Base-by-base conservation (phyloP, 257 asterid genomes). In the Cordia subcordata region DNA sequence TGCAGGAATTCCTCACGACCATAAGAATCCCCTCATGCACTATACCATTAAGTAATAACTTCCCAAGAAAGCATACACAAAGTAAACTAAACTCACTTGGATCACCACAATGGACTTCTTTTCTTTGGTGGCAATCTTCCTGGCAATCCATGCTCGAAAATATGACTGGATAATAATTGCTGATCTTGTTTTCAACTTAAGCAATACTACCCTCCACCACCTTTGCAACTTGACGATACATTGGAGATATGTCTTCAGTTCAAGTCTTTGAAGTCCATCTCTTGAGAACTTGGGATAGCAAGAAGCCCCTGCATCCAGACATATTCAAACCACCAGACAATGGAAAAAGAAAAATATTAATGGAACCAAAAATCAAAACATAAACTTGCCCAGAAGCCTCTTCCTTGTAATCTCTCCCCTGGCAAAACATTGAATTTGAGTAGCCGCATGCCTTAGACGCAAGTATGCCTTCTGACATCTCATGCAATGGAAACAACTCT, bases 211-310 rank as follows among this genome's bases (percentile, higher is more conserved):
- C 72, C 91, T 85, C 96, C 98, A 85, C 92, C 88, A 82, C 74
- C 85, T 84, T 72, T 88, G 98, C 82, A 92, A 71, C 81, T 82
- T 88, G 67, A 81, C 42, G 42, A 81, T 81, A 59, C 86, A 79
- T 65, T 66, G 77, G 51, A 75, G 44, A 60, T 75, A 44, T 63
- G 81, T 71, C 57, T 69, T 70, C 72, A 82, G 44, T 79, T 81
- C 85, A 76, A 47, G 77, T 62, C 77, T 72, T 9, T 64, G 65
- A 64, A 55, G 39, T 23, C 57, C 37, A 53, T 71, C 14, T 63
- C 40, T 63, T 45, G 69, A 67, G 67, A 65, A 39, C 51, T 61
- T 71, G 16, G 35, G 62, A 75, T 70, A 62, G 74, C 71, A 39
- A 18, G 75, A 73, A 46, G 82, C 70, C 64, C 95, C 94, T 87